A percentile compares a stretch with the other conserved stretches of the same genome.
These are phyloP conservation scores for Aspergillus sp. DNA, from an alignment of 2,329 filamentous ascomycete species.

Conservation along the genomic window DNA sequence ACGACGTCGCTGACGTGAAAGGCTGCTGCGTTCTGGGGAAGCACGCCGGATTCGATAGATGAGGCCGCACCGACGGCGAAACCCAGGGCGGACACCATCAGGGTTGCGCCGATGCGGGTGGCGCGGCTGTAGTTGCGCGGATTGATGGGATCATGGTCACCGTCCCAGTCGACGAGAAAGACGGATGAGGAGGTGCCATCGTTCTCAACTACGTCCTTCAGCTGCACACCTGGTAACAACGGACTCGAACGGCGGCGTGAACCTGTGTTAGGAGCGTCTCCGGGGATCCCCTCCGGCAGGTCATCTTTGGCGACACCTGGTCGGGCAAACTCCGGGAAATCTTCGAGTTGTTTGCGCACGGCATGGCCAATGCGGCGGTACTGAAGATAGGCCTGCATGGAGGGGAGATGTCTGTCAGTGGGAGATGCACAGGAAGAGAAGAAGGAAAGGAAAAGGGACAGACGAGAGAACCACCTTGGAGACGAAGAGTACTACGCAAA, in stretches of 20 bases:
- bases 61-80: constrained; percentile 55
- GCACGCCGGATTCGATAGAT: constrained; percentile 55
- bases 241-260: background rate
- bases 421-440: background rate
- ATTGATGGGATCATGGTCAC: constrained; percentile 39
- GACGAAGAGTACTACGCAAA: background rate
- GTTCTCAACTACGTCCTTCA: constrained; percentile 4
- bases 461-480: background rate
- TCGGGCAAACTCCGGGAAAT: constrained; percentile 7
- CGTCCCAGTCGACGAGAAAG: constrained; percentile 48
- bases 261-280: background rate
- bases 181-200: constrained; percentile 12
- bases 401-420: background rate
- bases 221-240: constrained; percentile 3
- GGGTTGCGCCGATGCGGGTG: constrained; percentile 41
- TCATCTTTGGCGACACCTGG: constrained; percentile 4
- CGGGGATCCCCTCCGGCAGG: background rate
- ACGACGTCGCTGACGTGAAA: constrained; percentile 55
- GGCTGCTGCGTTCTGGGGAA: constrained; percentile 48
- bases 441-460: background rate
- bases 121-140: constrained; percentile 43
- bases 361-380: constrained; percentile 25
- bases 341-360: constrained; percentile 21
- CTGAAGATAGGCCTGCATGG: constrained; percentile 30
- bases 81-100: constrained; percentile 51